Evolutionary conservation across 345 rosid species (phyloP).

Genomic region (Noccaea caerulescens): DNA sequence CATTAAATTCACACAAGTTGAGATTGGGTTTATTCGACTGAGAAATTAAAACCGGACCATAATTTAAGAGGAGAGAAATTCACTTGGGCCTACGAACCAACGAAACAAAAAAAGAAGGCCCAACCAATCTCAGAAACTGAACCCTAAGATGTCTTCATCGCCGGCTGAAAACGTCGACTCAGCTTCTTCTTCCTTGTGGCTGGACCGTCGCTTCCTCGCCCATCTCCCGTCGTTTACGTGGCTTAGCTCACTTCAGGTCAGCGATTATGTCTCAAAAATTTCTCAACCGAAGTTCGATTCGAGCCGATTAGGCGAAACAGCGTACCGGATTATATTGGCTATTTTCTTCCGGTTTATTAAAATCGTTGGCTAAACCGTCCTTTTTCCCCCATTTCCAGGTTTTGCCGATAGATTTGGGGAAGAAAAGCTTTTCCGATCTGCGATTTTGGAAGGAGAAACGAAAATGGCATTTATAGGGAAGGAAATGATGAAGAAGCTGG

Average conservation of each 20-base stretch:
- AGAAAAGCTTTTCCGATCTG: conserved; percentile 29
- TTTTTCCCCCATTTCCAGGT: not conserved
- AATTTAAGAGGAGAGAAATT: not conserved
- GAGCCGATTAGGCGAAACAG: conserved; percentile 3
- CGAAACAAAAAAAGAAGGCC: conserved; percentile 14
- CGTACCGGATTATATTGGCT: not conserved
- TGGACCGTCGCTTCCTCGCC: not conserved
- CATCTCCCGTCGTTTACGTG: not conserved
- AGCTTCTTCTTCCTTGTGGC: not conserved
- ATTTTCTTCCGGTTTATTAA: not conserved
- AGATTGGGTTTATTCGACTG: conserved; percentile 3
- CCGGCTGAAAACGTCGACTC: conserved; percentile 20
- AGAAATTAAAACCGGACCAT: conserved; percentile 22
- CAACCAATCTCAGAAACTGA: conserved; percentile 12
- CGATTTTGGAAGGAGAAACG: not conserved
- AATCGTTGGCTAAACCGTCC: conserved; percentile 7
- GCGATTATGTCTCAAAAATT: not conserved
- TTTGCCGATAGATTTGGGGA: conserved; percentile 28
- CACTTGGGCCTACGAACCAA: conserved; percentile 12
- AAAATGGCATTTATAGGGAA: conserved; percentile 84
- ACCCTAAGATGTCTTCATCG: conserved; percentile 33
- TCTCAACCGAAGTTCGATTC: not conserved
- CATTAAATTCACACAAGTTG: too few relatives aligned
- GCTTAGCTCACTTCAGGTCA: not conserved
- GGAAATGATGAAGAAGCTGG: conserved; percentile 87